Conservation (phyloP, 2,329 filamentous ascomycete genomes). For the Ophiostoma populinum region DNA sequence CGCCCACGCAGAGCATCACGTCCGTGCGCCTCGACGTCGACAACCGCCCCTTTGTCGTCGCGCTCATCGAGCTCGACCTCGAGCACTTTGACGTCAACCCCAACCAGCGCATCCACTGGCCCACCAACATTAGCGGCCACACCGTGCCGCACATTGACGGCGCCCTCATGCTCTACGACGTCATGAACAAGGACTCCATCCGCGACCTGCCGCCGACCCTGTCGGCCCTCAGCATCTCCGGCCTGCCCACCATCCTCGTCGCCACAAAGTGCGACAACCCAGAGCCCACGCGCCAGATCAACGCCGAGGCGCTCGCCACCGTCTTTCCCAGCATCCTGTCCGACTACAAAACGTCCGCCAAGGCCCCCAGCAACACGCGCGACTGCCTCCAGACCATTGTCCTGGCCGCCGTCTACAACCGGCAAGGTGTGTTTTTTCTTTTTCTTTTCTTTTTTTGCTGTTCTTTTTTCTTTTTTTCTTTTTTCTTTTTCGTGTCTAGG, state of each 20-base stretch:
- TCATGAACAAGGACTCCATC: slow-evolving; percentile 61
- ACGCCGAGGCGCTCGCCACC: slow-evolving; percentile 43
- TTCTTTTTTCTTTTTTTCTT: background rate
- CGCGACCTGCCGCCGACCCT: slow-evolving; percentile 57
- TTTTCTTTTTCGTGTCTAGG: background rate
- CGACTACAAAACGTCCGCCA: slow-evolving; percentile 55
- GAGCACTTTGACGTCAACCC: slow-evolving; percentile 46
- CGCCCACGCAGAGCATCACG: slow-evolving; percentile 36
- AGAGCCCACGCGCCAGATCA: slow-evolving; percentile 50
- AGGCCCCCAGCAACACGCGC: slow-evolving; percentile 54
- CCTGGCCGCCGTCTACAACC: slow-evolving; percentile 47
- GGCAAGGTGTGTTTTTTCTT: slow-evolving; percentile 42
- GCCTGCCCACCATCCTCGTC: slow-evolving; percentile 62
- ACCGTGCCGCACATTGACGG: slow-evolving; percentile 65
- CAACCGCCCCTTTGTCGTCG: slow-evolving; percentile 38
- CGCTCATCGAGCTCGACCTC: slow-evolving; percentile 47
- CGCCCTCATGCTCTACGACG: slow-evolving; percentile 74
- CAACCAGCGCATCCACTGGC: slow-evolving; percentile 44
- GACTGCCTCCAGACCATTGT: slow-evolving; percentile 62
- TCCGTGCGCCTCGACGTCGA: slow-evolving; percentile 42
- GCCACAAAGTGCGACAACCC: slow-evolving; percentile 81
- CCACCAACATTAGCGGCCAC: slow-evolving; percentile 50
- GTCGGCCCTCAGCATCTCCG: slow-evolving; percentile 53
- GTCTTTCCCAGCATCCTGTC: slow-evolving; percentile 54
- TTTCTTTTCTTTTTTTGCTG: background rate